A percentile compares a stretch with the other conserved stretches of the same genome.
phyloP scores from a whole-genome alignment of 805 yeast species.

The Cyberlindnera japonica region DNA sequence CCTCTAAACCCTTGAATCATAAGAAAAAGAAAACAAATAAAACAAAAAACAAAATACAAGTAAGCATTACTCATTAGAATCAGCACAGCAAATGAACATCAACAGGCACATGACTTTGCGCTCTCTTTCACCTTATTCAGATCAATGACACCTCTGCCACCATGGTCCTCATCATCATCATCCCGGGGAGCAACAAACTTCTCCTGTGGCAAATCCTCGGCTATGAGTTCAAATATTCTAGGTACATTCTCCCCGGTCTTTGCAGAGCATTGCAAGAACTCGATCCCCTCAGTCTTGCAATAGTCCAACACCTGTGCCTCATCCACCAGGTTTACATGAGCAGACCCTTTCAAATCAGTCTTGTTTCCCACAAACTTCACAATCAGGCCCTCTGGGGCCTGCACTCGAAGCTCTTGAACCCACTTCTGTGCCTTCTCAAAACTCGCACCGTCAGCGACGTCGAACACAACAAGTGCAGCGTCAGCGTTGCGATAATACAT shows the following conservation, averaged over 20 bases:
- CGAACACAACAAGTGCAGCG: slow-evolving; percentile 86
- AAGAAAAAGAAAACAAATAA: too few species aligned
- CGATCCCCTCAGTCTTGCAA: slow-evolving; percentile 26
- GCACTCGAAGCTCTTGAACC: slow-evolving; percentile 88
- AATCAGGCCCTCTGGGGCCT: slow-evolving; percentile 67
- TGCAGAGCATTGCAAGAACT: slow-evolving; percentile 38
- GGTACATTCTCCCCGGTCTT: slow-evolving; percentile 62
- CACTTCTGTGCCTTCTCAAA: slow-evolving; percentile 79
- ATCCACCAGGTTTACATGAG: slow-evolving; percentile 23
- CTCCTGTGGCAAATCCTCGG: slow-evolving; percentile 45
- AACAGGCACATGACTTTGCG: slow-evolving; percentile 9
- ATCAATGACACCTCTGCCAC: slow-evolving; percentile 29
- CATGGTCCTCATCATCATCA: slow-evolving; percentile 7
- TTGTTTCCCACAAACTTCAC: slow-evolving; percentile 90
- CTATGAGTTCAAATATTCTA: slow-evolving; percentile 38
- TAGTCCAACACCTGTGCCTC: slow-evolving; percentile 10
- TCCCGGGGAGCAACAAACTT: slow-evolving; percentile 8
- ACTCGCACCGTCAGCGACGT: slow-evolving; percentile 66
- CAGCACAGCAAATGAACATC: too few species aligned
- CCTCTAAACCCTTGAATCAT: too few species aligned
- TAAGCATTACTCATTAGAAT: too few species aligned
- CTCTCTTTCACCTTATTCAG: slow-evolving; percentile 23
- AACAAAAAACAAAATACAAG: too few species aligned
- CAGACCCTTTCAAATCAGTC: slow-evolving; percentile 46
- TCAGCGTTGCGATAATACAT: slow-evolving; percentile 80